A percentile compares a stretch with the other conserved stretches of the same genome.
Evolutionary conservation across 148 eudicot species (phyloP).

Genomic region (Cornus florida): DNA sequence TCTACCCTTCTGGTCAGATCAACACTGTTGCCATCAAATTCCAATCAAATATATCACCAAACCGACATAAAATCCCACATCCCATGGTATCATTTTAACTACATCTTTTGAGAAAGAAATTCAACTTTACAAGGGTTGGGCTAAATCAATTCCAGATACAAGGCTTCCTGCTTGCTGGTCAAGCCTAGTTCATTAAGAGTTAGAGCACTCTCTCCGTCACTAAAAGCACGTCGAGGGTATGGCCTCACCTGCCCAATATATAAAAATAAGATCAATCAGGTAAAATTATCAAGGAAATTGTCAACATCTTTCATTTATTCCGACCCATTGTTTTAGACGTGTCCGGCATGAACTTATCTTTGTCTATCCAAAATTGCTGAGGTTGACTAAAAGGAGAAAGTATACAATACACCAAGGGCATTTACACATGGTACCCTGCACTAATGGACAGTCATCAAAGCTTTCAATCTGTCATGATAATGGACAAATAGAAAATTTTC

Average conservation of each 20-base stretch:
- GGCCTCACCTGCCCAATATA: slow-evolving; percentile 71
- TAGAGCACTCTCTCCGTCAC: slow-evolving; percentile 59
- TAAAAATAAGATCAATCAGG: slow-evolving; percentile 2
- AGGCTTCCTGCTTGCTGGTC: slow-evolving; percentile 94
- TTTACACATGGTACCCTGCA: too few relatives aligned
- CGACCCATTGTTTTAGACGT: background rate
- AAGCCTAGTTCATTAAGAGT: slow-evolving; percentile 75
- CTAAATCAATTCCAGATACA: slow-evolving; percentile 79
- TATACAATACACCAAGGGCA: too few relatives aligned
- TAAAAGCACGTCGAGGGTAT: slow-evolving; percentile 83
- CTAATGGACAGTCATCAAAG: too few relatives aligned
- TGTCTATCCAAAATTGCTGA: too few relatives aligned
- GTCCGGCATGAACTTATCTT: background rate
- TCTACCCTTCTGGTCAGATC: background rate
- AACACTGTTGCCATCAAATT: background rate
- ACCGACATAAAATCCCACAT: background rate
- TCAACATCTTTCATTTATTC: background rate
- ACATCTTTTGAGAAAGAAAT: background rate
- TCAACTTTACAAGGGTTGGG: slow-evolving; percentile 3
- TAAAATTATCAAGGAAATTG: too few relatives aligned
- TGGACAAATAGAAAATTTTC: too few relatives aligned
- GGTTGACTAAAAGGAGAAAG: too few relatives aligned
- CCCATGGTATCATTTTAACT: background rate
- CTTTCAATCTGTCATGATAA: too few relatives aligned
- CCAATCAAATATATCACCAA: slow-evolving; percentile 6